phyloP scores from a whole-genome alignment of 2,329 filamentous ascomycete species.

The Fusarium continuum region DNA sequence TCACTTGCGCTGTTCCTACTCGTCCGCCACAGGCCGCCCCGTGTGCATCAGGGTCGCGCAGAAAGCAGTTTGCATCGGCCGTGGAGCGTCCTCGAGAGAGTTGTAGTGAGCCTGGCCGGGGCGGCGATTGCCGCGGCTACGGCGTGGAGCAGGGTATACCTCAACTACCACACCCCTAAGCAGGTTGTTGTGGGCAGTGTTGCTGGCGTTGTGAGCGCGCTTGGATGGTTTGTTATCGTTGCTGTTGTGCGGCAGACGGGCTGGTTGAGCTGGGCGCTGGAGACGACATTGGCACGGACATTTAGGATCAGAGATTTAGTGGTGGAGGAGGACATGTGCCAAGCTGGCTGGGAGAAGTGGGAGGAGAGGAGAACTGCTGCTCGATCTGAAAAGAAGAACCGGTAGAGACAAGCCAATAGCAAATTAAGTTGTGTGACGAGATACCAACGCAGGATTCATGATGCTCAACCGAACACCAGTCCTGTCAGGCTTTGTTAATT shows the following conservation, averaged over 20 bases:
- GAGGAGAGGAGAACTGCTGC: constrained; percentile 60
- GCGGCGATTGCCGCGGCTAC: constrained; percentile 72
- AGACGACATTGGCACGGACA: constrained; percentile 69
- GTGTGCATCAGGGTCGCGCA: constrained; percentile 12
- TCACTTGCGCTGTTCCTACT: constrained; percentile 87
- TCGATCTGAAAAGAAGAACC: constrained; percentile 45
- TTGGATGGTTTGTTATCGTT: constrained; percentile 82
- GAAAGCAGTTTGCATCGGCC: constrained; percentile 50
- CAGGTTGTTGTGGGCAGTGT: constrained; percentile 85
- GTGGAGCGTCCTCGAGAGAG: constrained; percentile 69
- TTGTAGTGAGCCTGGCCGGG: constrained; percentile 62
- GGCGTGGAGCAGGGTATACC: constrained; percentile 84
- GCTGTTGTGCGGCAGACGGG: constrained; percentile 72
- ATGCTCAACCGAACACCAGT: background rate
- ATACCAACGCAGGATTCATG: no score
- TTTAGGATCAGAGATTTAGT: constrained; percentile 84
- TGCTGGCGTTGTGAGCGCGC: constrained; percentile 75
- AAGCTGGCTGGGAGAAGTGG: constrained; percentile 96
- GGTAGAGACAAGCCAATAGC: background rate
- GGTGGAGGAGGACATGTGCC: constrained; percentile 85
- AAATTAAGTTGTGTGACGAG: background rate
- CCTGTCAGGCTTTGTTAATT: background rate
- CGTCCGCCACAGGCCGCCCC: constrained; percentile 74
- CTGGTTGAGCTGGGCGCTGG: constrained; percentile 76
- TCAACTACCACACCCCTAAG: constrained; percentile 88